These are phyloP conservation scores for Linum tenue DNA, from an alignment of 345 rosid genomes.

Conservation along the genomic window DNA sequence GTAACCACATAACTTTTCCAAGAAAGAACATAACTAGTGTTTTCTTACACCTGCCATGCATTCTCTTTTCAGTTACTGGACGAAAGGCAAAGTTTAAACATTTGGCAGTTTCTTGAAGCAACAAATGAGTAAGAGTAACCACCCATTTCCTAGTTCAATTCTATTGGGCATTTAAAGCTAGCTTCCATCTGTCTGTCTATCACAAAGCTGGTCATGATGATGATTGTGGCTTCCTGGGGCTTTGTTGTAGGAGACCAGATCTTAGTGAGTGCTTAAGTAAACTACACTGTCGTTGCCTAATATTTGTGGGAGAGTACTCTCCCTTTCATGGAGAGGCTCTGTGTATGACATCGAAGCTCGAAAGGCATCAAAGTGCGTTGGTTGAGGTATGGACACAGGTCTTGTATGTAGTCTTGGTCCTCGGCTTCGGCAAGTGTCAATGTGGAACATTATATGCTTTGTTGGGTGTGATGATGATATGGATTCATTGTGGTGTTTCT, in stretches of 20 bases:
- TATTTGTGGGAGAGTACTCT: conserved; percentile 86
- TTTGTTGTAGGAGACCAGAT: conserved; percentile 67
- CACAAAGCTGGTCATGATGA: neutral
- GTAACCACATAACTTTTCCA: too few species aligned
- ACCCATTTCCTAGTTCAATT: conserved; percentile 16
- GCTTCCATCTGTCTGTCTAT: neutral
- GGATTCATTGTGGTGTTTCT: neutral
- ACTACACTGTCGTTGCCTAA: conserved; percentile 65
- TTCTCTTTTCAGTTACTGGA: conserved; percentile 52
- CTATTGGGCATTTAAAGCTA: too few species aligned
- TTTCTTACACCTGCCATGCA: neutral
- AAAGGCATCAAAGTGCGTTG: conserved; percentile 72
- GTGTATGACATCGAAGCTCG: conserved; percentile 70
- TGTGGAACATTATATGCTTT: neutral
- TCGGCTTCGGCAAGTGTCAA: neutral
- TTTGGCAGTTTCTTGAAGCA: conserved; percentile 86
- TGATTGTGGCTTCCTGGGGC: neutral
- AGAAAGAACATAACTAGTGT: neutral
- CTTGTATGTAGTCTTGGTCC: neutral
- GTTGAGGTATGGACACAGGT: conserved; percentile 52
- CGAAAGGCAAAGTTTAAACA: conserved; percentile 67
- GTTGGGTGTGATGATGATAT: neutral
- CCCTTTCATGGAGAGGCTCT: conserved; percentile 80
- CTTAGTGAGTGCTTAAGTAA: conserved; percentile 65
- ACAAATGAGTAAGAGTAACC: conserved; percentile 46